phyloP scores from a whole-genome alignment of 2,329 filamentous ascomycete species.

The Pseudogymnoascus sp. region DNA sequence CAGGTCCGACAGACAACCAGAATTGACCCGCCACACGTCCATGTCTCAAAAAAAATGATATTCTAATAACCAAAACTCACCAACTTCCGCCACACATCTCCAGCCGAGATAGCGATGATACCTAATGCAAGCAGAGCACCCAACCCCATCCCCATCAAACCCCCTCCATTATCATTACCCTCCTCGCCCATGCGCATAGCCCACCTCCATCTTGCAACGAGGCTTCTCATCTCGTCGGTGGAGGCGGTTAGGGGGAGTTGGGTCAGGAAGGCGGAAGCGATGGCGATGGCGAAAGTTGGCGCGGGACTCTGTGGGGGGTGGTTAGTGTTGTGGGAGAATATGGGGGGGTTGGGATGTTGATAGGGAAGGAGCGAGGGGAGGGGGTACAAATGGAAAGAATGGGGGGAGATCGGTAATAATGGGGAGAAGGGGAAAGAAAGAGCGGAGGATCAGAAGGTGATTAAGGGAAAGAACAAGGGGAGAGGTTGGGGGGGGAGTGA shows the following conservation, averaged over 20 bases:
- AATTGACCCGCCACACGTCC: too few species aligned
- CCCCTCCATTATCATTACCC: constrained; percentile 17
- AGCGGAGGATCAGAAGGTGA: background rate
- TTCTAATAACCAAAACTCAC: too few species aligned
- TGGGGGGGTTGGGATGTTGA: too few species aligned
- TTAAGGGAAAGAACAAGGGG: background rate
- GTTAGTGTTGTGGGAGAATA: background rate
- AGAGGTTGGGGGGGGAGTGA: background rate
- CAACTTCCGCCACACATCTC: too few species aligned
- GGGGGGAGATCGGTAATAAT: background rate
- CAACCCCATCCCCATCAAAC: constrained; percentile 27
- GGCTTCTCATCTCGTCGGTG: constrained; percentile 24
- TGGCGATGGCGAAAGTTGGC: constrained; percentile 25
- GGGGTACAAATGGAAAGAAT: background rate
- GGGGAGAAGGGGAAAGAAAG: background rate
- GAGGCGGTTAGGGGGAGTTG: constrained; percentile 26
- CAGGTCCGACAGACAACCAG: too few species aligned
- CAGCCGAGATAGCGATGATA: too few species aligned
- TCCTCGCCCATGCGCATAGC: constrained; percentile 25
- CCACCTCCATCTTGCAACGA: constrained; percentile 27
- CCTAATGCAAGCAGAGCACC: background rate
- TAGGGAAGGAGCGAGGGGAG: background rate
- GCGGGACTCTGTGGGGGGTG: constrained; percentile 22
- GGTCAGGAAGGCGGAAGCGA: constrained; percentile 29
- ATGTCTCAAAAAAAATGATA: too few species aligned